Conservation (phyloP, 2,329 filamentous ascomycete species). For the Cytospora mali region DNA sequence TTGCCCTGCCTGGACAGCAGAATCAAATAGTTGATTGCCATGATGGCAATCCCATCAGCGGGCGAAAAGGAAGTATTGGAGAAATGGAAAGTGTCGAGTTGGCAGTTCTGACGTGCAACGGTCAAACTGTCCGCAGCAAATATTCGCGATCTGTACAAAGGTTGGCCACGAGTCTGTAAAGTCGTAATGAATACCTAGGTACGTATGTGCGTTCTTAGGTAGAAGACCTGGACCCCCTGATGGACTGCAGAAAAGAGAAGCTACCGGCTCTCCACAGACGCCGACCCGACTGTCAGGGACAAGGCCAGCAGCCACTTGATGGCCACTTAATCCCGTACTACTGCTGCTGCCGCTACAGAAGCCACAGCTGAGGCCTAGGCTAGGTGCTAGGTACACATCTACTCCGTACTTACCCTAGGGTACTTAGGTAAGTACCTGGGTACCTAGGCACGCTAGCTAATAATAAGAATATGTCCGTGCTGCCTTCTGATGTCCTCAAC, state of each 20-base stretch:
- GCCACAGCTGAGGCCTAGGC: no score
- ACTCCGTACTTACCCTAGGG: background rate
- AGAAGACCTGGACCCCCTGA: background rate
- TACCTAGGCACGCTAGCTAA: no score
- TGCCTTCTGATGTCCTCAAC: background rate
- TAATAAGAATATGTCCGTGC: no score
- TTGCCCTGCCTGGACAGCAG: conserved; percentile 98
- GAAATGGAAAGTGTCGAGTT: background rate
- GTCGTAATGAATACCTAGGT: background rate
- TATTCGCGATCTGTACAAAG: conserved; percentile 13
- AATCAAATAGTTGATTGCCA: conserved; percentile 79
- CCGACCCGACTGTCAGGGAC: background rate
- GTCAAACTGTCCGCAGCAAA: conserved; percentile 3
- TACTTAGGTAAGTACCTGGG: no score
- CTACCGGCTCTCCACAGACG: background rate
- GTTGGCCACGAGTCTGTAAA: conserved; percentile 12
- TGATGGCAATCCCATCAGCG: conserved; percentile 27
- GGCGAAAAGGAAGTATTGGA: background rate
- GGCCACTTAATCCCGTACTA: no score
- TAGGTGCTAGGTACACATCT: no score
- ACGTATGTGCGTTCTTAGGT: no score
- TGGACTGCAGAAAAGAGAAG: background rate
- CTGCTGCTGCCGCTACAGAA: no score
- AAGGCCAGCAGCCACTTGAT: no score
- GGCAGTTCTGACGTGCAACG: background rate